Conservation (phyloP, 106 monocot species). For the Apostasia shenzhenica region DNA sequence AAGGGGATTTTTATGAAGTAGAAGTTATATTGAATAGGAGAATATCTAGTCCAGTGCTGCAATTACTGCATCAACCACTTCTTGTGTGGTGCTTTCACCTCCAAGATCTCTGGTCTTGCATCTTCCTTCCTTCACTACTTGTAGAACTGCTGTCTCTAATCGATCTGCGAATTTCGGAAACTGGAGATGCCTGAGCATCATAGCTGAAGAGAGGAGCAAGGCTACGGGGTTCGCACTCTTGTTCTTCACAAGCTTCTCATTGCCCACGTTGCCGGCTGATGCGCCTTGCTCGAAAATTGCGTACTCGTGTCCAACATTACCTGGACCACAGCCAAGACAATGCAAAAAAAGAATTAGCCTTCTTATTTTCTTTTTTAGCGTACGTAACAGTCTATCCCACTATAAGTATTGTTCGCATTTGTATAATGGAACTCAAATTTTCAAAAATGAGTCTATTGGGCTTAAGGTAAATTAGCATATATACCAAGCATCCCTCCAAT, state of each 20-base stretch:
- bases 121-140: constrained; percentile 10
- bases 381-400: too few species aligned
- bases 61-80: constrained; percentile 14
- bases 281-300: constrained; percentile 20
- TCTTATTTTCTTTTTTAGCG: too few species aligned
- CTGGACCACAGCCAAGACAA: constrained; percentile 2
- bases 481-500: too few species aligned
- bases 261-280: constrained; percentile 19
- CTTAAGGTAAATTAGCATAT: too few species aligned
- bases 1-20: too few species aligned
- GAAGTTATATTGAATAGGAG: too few species aligned
- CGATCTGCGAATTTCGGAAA: constrained; percentile 41
- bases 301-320: constrained; percentile 31
- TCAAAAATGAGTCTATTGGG: too few species aligned
- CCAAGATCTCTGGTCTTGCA: constrained; percentile 17
- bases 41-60: neutral
- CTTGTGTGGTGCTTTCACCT: constrained; percentile 13
- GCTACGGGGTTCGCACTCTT: constrained; percentile 21
- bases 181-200: constrained; percentile 22
- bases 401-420: too few species aligned
- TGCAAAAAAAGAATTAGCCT: too few species aligned
- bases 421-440: too few species aligned
- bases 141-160: constrained; percentile 9
- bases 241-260: constrained; percentile 14
- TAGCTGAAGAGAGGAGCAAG: constrained; percentile 24